Evolutionary conservation across 2,329 filamentous ascomycete species (phyloP).

Genomic region (Ophiostoma tasmaniense): DNA sequence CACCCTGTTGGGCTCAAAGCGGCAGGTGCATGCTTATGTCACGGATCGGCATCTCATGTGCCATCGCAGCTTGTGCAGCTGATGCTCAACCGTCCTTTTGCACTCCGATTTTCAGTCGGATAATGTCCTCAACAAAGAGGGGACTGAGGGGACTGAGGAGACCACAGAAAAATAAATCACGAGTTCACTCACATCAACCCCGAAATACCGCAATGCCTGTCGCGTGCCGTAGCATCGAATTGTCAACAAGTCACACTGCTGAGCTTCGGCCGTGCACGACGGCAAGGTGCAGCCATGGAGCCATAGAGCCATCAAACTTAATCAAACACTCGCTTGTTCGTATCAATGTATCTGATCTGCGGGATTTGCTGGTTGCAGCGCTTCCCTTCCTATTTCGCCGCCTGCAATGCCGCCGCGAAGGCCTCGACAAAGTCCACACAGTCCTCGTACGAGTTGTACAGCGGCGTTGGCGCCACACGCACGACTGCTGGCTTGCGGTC

Average conservation of each 20-base stretch:
- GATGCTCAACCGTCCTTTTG: neutral
- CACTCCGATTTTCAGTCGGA: neutral
- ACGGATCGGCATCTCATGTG: neutral
- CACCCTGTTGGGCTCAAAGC: neutral
- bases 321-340: neutral
- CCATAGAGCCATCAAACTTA: neutral
- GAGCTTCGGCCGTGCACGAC: neutral
- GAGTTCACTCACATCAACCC: neutral
- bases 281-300: neutral
- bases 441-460: slow-evolving; percentile 76
- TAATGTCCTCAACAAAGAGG: neutral
- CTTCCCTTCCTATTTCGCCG: neutral
- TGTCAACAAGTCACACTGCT: neutral
- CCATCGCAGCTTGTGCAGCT: neutral
- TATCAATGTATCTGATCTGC: neutral
- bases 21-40: neutral
- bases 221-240: neutral
- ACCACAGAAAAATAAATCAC: neutral
- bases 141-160: neutral
- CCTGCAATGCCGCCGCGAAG: slow-evolving; percentile 16
- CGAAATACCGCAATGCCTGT: neutral
- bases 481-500: slow-evolving; percentile 81
- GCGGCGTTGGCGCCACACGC: slow-evolving; percentile 69
- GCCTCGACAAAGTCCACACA: slow-evolving; percentile 20
- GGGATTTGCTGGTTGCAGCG: neutral